Conservation (phyloP, 2,329 filamentous ascomycete species). For the Monilinia aucupariae region DNA sequence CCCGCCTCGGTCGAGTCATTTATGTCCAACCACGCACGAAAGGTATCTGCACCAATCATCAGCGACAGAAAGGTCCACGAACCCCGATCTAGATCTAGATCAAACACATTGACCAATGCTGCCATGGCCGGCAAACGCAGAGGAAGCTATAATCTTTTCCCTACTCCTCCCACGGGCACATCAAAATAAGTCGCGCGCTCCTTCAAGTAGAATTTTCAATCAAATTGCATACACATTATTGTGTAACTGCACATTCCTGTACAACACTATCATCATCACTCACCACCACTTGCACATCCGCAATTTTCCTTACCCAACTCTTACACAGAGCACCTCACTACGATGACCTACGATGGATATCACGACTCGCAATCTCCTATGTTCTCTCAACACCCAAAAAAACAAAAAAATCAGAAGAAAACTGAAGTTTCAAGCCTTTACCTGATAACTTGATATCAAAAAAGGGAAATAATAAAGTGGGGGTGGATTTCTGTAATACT, state of each 20-base stretch:
- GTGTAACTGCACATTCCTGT: slow-evolving; percentile 2
- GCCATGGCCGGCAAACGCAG: slow-evolving; percentile 23
- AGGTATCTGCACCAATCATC: slow-evolving; percentile 29
- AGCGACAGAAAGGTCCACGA: slow-evolving; percentile 23
- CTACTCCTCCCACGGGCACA: slow-evolving; percentile 11
- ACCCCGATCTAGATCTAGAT: slow-evolving; percentile 21
- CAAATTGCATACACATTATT: slow-evolving; percentile 2
- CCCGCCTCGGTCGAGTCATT: background rate
- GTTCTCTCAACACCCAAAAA: background rate
- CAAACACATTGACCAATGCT: slow-evolving; percentile 21
- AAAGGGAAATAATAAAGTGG: background rate
- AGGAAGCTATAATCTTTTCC: slow-evolving; percentile 33
- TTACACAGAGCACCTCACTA: background rate
- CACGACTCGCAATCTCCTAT: slow-evolving; percentile 10
- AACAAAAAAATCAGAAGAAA: background rate
- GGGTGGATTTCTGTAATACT: slow-evolving; percentile 9
- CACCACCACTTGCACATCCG: slow-evolving; percentile 3
- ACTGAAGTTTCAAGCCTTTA: slow-evolving; percentile 1
- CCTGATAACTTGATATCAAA: background rate
- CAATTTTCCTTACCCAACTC: slow-evolving; percentile 7
- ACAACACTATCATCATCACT: background rate
- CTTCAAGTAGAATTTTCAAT: slow-evolving; percentile 20
- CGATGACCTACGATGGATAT: slow-evolving; percentile 6
- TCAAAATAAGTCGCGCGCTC: background rate
- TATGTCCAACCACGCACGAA: slow-evolving; percentile 27